phyloP scores from a whole-genome alignment of 495 filamentous ascomycete genomes.

The Neurospora tetraspora region DNA sequence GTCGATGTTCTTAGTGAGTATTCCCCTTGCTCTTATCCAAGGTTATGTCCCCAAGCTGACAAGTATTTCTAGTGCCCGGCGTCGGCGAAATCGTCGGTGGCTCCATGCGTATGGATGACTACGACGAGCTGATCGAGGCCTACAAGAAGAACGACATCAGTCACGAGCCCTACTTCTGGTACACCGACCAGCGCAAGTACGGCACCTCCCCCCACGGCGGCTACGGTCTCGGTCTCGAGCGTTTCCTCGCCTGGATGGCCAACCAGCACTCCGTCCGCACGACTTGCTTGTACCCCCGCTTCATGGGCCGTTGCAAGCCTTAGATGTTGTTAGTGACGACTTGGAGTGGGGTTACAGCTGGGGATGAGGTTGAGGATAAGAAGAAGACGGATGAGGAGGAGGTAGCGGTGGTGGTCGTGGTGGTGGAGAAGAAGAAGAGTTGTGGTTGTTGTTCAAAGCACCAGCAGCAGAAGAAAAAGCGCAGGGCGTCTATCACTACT shows the following conservation, averaged over 20 bases:
- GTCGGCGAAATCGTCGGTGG: conserved; percentile 97
- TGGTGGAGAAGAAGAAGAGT: not conserved
- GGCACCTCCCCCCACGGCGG: conserved; percentile 90
- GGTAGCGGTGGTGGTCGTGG: not conserved
- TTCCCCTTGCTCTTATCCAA: not conserved
- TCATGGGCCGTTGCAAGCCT: conserved; percentile 88
- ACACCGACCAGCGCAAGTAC: conserved; percentile 97
- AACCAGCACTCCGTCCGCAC: conserved; percentile 86
- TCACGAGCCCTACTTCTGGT: conserved; percentile 92
- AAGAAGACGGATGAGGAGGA: not conserved
- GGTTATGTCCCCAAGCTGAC: not conserved
- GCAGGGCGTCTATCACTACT: not conserved
- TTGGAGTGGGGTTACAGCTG: not conserved
- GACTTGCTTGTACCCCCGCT: conserved; percentile 84
- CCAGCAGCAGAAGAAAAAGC: not conserved
- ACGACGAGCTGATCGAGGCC: conserved; percentile 83
- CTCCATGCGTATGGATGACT: conserved; percentile 89
- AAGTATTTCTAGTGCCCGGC: conserved; percentile 29
- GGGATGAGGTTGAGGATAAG: not conserved
- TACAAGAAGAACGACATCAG: conserved; percentile 83
- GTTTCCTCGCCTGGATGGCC: conserved; percentile 94
- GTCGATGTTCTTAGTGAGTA: conserved; percentile 68
- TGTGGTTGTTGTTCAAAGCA: not conserved
- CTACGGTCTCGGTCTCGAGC: conserved; percentile 90
- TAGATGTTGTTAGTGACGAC: conserved; percentile 26